A percentile compares a stretch with the other conserved stretches of the same genome.
Evolutionary conservation across 169 alveolate species (phyloP).

Genomic region (Babesia ovis): DNA sequence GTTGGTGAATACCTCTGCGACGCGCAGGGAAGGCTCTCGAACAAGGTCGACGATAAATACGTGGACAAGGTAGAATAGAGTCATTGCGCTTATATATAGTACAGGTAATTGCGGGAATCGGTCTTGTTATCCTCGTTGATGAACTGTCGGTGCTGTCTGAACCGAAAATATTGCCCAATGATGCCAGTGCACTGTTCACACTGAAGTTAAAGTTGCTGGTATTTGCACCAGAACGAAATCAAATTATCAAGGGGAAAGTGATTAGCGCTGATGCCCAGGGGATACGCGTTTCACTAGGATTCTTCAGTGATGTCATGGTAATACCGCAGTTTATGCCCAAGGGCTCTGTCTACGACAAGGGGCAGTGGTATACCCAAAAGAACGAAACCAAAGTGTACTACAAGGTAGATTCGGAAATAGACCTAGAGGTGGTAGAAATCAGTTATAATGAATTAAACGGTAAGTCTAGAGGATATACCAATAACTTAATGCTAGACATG

Average conservation of each 20-base stretch:
- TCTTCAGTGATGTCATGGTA: conserved; percentile 52
- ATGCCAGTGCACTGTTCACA: conserved; percentile 57
- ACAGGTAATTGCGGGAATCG: conserved; percentile 50
- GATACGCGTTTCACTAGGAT: conserved; percentile 47
- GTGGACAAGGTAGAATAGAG: conserved; percentile 34
- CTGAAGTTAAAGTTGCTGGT: conserved; percentile 41
- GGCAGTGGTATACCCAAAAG: conserved; percentile 20
- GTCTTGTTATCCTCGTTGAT: conserved; percentile 39
- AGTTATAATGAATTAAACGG: conserved; percentile 48
- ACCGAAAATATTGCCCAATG: conserved; percentile 46
- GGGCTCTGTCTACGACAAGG: not conserved
- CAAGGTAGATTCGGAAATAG: conserved; percentile 5
- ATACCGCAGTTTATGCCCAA: conserved; percentile 38
- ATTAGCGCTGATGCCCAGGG: conserved; percentile 7
- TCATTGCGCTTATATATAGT: not conserved
- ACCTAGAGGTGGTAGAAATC: conserved; percentile 39
- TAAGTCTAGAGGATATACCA: not conserved
- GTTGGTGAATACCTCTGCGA: conserved; percentile 55
- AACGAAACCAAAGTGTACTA: not conserved
- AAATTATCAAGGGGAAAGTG: conserved; percentile 34
- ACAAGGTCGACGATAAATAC: conserved; percentile 53
- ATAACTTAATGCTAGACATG: not conserved
- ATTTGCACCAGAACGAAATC: conserved; percentile 41
- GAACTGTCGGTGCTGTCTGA: conserved; percentile 20
- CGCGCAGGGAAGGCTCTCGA: conserved; percentile 8